phyloP scores from a whole-genome alignment of 2,329 filamentous ascomycete genomes.

The Fusarium sp. region DNA sequence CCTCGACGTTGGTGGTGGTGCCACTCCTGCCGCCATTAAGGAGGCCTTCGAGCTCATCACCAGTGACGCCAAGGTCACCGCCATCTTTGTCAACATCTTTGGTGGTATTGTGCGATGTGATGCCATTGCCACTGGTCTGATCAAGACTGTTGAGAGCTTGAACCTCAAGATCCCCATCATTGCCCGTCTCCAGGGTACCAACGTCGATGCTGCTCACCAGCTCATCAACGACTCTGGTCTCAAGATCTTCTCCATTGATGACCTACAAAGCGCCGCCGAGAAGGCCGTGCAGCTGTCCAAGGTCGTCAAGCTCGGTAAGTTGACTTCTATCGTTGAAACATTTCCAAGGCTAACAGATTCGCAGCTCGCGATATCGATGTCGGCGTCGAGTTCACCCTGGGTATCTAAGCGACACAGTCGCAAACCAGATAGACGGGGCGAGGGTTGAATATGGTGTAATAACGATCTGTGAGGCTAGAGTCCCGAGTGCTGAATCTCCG shows the following conservation, averaged over 20 bases:
- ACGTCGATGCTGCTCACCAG: conserved; percentile 94
- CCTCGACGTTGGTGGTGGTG: conserved; percentile 97
- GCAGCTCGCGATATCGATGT: conserved; percentile 94
- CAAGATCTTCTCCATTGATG: conserved; percentile 99
- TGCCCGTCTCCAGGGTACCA: conserved; percentile 96
- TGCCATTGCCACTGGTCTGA: conserved; percentile 94
- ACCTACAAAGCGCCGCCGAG: conserved; percentile 96
- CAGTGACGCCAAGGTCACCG: conserved; percentile 96
- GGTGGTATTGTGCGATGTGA: conserved; percentile 98
- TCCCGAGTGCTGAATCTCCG: conserved; percentile 24
- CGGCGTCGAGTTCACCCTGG: conserved; percentile 92
- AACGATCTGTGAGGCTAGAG: conserved; percentile 37
- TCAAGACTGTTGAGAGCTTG: conserved; percentile 93
- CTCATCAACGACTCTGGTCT: conserved; percentile 95
- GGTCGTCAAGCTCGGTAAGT: conserved; percentile 96
- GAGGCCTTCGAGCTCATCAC: conserved; percentile 99
- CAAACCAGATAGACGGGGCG: conserved; percentile 22
- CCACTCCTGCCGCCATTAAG: conserved; percentile 95
- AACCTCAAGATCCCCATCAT: conserved; percentile 98
- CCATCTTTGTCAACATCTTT: conserved; percentile 99
- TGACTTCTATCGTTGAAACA: neutral
- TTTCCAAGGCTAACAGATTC: conserved; percentile 29
- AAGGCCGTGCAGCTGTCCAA: conserved; percentile 99
- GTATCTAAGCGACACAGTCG: conserved; percentile 74
- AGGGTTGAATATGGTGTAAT: conserved; percentile 43